Base-by-base conservation (phyloP, 768 basidiomycete species). In the Tubosaeta sp. region DNA sequence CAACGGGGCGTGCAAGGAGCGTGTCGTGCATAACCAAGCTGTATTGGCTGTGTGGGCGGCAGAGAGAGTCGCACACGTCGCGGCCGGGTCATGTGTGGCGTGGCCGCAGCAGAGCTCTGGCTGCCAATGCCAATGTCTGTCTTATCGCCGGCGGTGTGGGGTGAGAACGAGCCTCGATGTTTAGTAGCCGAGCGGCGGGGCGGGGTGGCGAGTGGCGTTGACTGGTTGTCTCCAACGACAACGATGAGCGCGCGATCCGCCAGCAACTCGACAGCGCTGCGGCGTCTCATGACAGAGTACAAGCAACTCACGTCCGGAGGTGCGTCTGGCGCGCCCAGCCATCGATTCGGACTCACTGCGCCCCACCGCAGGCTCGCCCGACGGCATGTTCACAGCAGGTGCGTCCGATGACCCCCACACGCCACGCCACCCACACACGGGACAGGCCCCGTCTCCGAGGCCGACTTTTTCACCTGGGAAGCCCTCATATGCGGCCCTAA, bases 341-440 rank as follows among this genome's bases (percentile, higher is more conserved):
- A 21, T 13, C 21, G 11, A 21, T 18, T 12, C 19, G 4, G 11
- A 22, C n/a, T 32, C 6, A 13, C 14, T 13, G 21, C 35, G 14
- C 14, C 24, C 25, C 8, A 27, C 25, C 8, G 25, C 25, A 89
- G 88, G 88, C 57, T 84, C 90, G 14, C 89, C 90, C 6, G 94
- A 97, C 69, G 88, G 86, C 49, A 96, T 97, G 93, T 96, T 96
- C 66, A 95, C 94, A 44, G 94, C 94, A 53, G 91, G 87, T 80
- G 56, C 52, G 51, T 21, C n/a, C 21, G 42, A n/a, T 19, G 41
- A 16, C 36, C 21, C 24, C n/a, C 39, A 36, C 13, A 35, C n/a
- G 27, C 19, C 46, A 47, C 25, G 29, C 21, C 43, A 40, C 56
- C 22, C 34, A 14, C 45, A 3, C 16, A n/a, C 11, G 6, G 25